A percentile compares a stretch with the other conserved stretches of the same genome.
Conservation (phyloP, 768 basidiomycete species). For the Strobilomyces confusus region DNA sequence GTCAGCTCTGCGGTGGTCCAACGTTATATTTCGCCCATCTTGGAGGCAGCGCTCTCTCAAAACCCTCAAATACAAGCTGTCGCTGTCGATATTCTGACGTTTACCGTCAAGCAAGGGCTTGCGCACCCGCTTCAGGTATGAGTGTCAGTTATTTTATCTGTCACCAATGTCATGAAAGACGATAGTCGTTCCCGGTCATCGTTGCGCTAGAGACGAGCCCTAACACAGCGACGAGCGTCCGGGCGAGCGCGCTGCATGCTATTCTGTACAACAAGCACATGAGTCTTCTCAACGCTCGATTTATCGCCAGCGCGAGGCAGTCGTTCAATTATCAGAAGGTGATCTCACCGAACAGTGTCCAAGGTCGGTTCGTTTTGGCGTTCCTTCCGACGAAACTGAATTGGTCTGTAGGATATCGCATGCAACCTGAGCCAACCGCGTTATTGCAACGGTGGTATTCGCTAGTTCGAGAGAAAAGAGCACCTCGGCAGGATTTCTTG, state of each 20-base stretch:
- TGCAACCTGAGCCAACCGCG: constrained; percentile 62
- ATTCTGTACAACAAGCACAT: constrained; percentile 86
- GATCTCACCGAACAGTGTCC: constrained; percentile 42
- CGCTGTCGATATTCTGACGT: constrained; percentile 87
- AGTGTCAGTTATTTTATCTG: neutral
- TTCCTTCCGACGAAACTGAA: neutral
- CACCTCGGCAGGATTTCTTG: constrained; percentile 80
- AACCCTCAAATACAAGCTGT: constrained; percentile 68
- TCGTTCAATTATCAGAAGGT: constrained; percentile 83
- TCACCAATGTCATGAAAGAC: neutral
- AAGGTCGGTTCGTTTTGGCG: constrained; percentile 40
- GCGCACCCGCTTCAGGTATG: constrained; percentile 89
- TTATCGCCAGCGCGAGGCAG: constrained; percentile 70
- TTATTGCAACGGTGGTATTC: constrained; percentile 88
- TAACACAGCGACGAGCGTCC: constrained; percentile 51
- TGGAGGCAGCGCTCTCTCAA: constrained; percentile 74
- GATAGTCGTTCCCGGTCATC: constrained; percentile 84
- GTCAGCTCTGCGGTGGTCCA: constrained; percentile 94
- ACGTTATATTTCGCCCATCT: constrained; percentile 79
- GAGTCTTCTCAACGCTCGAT: constrained; percentile 83
- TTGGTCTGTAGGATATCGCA: constrained; percentile 53
- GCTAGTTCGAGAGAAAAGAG: constrained; percentile 88
- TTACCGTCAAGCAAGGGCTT: constrained; percentile 92
- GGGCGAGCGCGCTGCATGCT: constrained; percentile 77
- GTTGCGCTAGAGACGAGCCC: constrained; percentile 91